phyloP scores from a whole-genome alignment of 495 filamentous ascomycete genomes.

The Niebla homalea region DNA sequence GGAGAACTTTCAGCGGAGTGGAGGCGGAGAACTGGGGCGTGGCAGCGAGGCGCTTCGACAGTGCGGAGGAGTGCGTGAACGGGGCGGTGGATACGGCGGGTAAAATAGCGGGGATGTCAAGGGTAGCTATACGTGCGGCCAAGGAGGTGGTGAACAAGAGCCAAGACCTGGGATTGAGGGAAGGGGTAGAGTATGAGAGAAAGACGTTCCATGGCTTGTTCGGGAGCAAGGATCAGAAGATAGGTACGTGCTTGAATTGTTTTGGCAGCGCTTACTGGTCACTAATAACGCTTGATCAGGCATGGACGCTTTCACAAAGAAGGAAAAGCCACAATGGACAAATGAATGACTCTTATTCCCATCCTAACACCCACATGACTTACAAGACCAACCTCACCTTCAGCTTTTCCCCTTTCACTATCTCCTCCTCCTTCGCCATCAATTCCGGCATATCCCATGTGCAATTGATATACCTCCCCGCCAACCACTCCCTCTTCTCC shows the following conservation, averaged over 20 bases:
- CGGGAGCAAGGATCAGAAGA: conserved; percentile 91
- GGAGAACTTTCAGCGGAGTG: conserved; percentile 62
- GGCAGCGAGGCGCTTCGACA: conserved; percentile 69
- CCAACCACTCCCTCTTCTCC: conserved; percentile 36
- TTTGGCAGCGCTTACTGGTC: not conserved
- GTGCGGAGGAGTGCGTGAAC: conserved; percentile 67
- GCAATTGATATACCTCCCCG: conserved; percentile 32
- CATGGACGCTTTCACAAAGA: conserved; percentile 90
- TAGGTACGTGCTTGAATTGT: conserved; percentile 40
- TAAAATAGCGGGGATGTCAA: conserved; percentile 71
- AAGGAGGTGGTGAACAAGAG: conserved; percentile 99
- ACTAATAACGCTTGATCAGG: conserved; percentile 26
- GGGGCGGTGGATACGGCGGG: conserved; percentile 68
- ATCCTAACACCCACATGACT: not conserved
- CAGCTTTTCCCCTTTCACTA: conserved; percentile 28
- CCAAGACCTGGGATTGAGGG: conserved; percentile 70
- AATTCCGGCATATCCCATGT: conserved; percentile 38
- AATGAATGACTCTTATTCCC: conserved; percentile 40
- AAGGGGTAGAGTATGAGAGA: conserved; percentile 90
- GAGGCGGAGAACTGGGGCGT: conserved; percentile 86
- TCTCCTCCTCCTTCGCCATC: conserved; percentile 30
- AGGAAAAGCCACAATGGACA: conserved; percentile 85
- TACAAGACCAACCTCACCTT: conserved; percentile 29
- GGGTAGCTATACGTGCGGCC: conserved; percentile 70
- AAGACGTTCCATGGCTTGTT: conserved; percentile 85